These are phyloP conservation scores for Hirsutella minnesotensis DNA, from an alignment of 2,329 filamentous ascomycete species.

Conservation along the genomic window DNA sequence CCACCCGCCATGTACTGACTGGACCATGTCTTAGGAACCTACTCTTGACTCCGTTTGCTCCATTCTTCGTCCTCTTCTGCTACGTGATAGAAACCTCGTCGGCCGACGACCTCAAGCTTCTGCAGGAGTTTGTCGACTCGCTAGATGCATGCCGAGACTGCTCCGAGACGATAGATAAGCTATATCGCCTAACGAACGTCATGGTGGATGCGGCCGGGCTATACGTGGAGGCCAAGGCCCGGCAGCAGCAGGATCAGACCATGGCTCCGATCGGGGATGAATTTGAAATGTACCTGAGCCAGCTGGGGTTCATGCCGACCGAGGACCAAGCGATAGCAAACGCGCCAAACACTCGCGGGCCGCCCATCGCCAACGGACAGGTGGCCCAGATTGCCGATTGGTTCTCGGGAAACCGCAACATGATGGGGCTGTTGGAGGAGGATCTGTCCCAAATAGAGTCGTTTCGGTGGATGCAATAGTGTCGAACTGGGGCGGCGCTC, in stretches of 20 bases:
- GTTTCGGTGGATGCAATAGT: conserved; percentile 20
- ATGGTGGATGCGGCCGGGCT: conserved; percentile 49
- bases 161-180: conserved; percentile 47
- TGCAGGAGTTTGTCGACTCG: conserved; percentile 44
- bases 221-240: conserved; percentile 48
- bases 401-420: conserved; percentile 54
- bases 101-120: conserved; percentile 37
- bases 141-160: conserved; percentile 37
- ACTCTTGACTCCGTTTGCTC: conserved; percentile 44
- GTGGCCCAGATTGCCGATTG: conserved; percentile 47
- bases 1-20: not conserved
- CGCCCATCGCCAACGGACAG: conserved; percentile 15
- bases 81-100: conserved; percentile 43
- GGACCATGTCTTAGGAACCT: conserved; percentile 28
- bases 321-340: conserved; percentile 18
- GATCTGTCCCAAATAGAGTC: conserved; percentile 37
- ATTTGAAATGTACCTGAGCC: conserved; percentile 53
- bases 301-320: conserved; percentile 46
- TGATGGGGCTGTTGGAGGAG: conserved; percentile 53
- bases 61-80: conserved; percentile 48
- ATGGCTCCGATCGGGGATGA: conserved; percentile 42
- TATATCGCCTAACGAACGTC: conserved; percentile 50
- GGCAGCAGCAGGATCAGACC: conserved; percentile 31
- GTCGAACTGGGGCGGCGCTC: too few relatives aligned
- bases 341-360: conserved; percentile 8